phyloP scores from a whole-genome alignment of 306 rosid genomes.

The Delonix regia region DNA sequence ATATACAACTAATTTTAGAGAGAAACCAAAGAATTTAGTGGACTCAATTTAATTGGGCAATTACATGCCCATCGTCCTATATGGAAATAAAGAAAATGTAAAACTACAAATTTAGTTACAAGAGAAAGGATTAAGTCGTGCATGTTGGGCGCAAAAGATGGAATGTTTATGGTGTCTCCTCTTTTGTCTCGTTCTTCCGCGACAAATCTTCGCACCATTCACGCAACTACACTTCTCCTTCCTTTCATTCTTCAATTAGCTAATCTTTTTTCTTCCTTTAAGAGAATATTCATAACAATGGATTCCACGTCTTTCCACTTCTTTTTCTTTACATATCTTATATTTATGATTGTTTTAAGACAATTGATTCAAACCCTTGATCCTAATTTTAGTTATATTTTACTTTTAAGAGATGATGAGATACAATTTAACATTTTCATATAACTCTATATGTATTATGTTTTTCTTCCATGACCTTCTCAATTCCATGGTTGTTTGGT shows the following conservation, averaged over 20 bases:
- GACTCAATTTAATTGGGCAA: too few relatives aligned
- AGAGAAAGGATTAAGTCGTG: neutral
- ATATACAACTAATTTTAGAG: too few relatives aligned
- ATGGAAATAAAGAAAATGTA: too few relatives aligned
- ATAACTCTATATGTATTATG: neutral
- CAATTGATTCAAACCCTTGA: too few relatives aligned
- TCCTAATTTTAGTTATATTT: too few relatives aligned
- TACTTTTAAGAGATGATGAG: too few relatives aligned
- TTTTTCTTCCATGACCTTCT: neutral
- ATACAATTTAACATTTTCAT: too few relatives aligned
- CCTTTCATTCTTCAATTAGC: neutral
- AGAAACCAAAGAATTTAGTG: too few relatives aligned
- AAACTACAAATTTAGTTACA: too few relatives aligned
- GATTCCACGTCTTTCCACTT: neutral
- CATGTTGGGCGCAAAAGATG: conserved; percentile 48
- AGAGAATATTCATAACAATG: neutral
- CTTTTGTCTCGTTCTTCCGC: conserved; percentile 40
- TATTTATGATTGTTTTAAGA: too few relatives aligned
- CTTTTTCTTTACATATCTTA: too few relatives aligned
- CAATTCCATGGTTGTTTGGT: neutral
- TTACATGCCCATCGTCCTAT: too few relatives aligned
- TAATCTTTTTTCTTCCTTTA: neutral
- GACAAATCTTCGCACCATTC: conserved; percentile 41
- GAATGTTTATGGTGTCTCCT: conserved; percentile 37
- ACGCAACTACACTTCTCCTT: conserved; percentile 27